Evolutionary conservation across 208 protist species (phyloP).

Genomic region (Wallacemonas rigidus): DNA sequence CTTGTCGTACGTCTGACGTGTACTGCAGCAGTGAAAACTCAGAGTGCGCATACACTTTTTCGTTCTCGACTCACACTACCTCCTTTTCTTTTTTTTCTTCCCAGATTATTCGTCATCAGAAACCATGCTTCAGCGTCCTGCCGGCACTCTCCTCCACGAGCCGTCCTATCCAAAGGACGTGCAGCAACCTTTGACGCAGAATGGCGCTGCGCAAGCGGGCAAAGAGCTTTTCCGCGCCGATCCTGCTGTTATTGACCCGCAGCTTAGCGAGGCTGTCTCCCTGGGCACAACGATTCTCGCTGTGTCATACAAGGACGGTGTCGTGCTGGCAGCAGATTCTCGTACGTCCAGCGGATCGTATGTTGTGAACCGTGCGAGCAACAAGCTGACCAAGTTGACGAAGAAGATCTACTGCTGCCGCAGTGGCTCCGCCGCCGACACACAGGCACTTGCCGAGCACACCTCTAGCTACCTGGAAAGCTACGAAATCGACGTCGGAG

Average conservation of each 20-base stretch:
- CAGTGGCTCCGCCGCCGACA: slow-evolving; percentile 98
- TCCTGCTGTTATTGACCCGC: slow-evolving; percentile 77
- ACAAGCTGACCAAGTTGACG: slow-evolving; percentile 97
- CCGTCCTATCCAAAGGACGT: slow-evolving; percentile 71
- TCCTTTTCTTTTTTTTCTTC: slow-evolving; percentile 12
- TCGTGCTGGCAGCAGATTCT: slow-evolving; percentile 97
- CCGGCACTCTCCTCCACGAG: slow-evolving; percentile 71
- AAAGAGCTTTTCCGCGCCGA: slow-evolving; percentile 76
- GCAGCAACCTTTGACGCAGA: slow-evolving; percentile 43
- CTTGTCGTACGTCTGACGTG: too few relatives aligned
- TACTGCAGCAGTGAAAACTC: too few relatives aligned
- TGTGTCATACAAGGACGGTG: slow-evolving; percentile 95
- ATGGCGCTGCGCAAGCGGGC: slow-evolving; percentile 63
- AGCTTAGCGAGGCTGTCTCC: slow-evolving; percentile 83
- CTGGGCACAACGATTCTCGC: slow-evolving; percentile 98
- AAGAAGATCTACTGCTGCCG: slow-evolving; percentile 98
- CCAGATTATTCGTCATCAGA: neutral
- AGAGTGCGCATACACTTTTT: too few relatives aligned
- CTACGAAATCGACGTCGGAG: slow-evolving; percentile 90
- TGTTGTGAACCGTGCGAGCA: slow-evolving; percentile 97
- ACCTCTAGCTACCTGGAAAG: slow-evolving; percentile 93
- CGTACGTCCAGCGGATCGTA: slow-evolving; percentile 97
- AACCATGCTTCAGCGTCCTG: slow-evolving; percentile 75
- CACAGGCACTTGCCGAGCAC: slow-evolving; percentile 95
- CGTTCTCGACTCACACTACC: too few relatives aligned